These are phyloP conservation scores for Microdochium paspali DNA, from an alignment of 2,329 filamentous ascomycete genomes.

Conservation along the genomic window DNA sequence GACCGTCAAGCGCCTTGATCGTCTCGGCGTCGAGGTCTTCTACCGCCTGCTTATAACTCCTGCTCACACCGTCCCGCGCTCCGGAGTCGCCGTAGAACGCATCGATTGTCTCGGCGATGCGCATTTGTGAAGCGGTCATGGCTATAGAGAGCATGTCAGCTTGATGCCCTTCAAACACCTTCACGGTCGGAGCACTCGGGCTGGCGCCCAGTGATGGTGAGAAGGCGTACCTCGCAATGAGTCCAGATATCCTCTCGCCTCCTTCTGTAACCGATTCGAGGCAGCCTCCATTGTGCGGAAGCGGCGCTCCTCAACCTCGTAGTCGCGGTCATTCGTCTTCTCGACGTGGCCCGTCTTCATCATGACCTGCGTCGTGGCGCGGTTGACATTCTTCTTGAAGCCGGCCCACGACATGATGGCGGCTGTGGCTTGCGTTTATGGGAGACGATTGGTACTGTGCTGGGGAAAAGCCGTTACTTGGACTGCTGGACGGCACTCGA, in stretches of 20 bases:
- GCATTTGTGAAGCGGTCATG: slow-evolving; percentile 99
- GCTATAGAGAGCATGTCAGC: slow-evolving; percentile 48
- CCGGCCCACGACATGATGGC: slow-evolving; percentile 26
- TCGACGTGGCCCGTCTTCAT: slow-evolving; percentile 99
- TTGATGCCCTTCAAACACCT: too few relatives aligned
- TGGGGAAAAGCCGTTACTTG: not conserved
- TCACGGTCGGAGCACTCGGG: slow-evolving; percentile 5
- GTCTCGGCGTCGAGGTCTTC: slow-evolving; percentile 97
- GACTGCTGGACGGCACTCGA: not conserved
- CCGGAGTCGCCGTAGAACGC: slow-evolving; percentile 97
- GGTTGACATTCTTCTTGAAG: slow-evolving; percentile 96
- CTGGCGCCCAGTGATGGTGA: too few relatives aligned
- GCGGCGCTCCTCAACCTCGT: slow-evolving; percentile 93
- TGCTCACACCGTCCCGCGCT: slow-evolving; percentile 86
- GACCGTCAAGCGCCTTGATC: slow-evolving; percentile 94
- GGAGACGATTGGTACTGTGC: not conserved
- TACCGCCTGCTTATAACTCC: slow-evolving; percentile 97
- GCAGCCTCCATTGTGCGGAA: slow-evolving; percentile 97
- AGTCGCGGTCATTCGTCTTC: slow-evolving; percentile 96
- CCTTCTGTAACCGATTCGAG: slow-evolving; percentile 85
- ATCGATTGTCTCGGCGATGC: slow-evolving; percentile 98
- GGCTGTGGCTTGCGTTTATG: slow-evolving; percentile 6
- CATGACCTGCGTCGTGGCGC: slow-evolving; percentile 98
- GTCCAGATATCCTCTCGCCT: slow-evolving; percentile 96
- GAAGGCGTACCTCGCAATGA: slow-evolving; percentile 75